These are phyloP conservation scores for Xylariaceae sp. DNA, from an alignment of 2,329 filamentous ascomycete genomes.

Conservation along the genomic window DNA sequence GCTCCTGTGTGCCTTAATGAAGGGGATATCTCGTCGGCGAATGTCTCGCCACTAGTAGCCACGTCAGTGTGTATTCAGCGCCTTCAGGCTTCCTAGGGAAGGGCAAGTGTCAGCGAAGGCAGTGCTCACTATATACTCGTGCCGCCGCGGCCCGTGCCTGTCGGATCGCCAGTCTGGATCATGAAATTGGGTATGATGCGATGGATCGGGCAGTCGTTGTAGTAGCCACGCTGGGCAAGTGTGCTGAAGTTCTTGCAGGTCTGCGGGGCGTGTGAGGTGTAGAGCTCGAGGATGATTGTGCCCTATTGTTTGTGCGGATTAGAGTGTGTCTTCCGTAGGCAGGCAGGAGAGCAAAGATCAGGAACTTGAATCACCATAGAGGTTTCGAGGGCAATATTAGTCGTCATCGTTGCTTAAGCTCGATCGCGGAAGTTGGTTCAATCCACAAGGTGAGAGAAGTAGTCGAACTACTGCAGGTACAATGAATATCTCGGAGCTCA, in stretches of 20 bases:
- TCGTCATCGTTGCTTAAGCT: too few relatives aligned
- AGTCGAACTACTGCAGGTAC: too few relatives aligned
- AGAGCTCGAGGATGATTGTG: constrained; percentile 81
- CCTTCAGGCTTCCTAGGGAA: too few relatives aligned
- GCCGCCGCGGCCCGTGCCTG: constrained; percentile 87
- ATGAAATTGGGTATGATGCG: constrained; percentile 96
- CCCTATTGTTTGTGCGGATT: constrained; percentile 52
- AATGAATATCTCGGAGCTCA: too few relatives aligned
- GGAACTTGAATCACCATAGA: constrained; percentile 59
- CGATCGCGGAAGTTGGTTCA: too few relatives aligned
- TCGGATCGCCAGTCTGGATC: constrained; percentile 92
- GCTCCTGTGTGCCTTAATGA: constrained; percentile 86
- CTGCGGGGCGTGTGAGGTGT: constrained; percentile 81
- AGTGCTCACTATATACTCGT: constrained; percentile 46
- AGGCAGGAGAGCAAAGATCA: background rate
- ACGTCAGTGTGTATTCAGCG: too few relatives aligned
- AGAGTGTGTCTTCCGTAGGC: too few relatives aligned
- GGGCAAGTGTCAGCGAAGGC: too few relatives aligned
- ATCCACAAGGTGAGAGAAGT: too few relatives aligned
- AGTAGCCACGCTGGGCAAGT: constrained; percentile 80
- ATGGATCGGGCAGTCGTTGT: constrained; percentile 82
- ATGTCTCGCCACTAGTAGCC: constrained; percentile 64
- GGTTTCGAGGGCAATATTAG: constrained; percentile 76
- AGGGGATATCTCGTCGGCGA: constrained; percentile 83
- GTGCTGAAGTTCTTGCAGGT: constrained; percentile 85